A percentile compares a stretch with the other conserved stretches of the same genome.
Conservation (phyloP, 2,329 filamentous ascomycete species). For the Iodosphaeria phyllophila region DNA sequence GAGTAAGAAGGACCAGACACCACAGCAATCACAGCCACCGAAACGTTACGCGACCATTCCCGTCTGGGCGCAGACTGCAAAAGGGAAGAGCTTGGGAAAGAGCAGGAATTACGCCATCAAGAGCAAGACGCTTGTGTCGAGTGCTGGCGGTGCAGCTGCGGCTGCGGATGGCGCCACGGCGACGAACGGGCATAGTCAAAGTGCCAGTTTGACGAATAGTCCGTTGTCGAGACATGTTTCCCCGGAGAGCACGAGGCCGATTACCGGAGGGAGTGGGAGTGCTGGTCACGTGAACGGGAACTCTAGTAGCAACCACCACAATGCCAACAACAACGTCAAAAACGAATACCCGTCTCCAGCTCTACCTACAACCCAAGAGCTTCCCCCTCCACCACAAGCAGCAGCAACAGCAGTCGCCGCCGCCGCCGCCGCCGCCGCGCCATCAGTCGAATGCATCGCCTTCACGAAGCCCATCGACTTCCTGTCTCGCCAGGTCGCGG, state of each 20-base stretch:
- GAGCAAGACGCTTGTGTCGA: no score
- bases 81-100: conserved; percentile 16
- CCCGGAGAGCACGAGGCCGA: conserved; percentile 22
- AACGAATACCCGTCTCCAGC: conserved; percentile 17
- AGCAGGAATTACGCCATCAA: conserved; percentile 27
- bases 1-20: conserved; percentile 2
- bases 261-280: conserved; percentile 8
- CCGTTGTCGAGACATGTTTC: conserved; percentile 25
- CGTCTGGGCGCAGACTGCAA: conserved; percentile 26
- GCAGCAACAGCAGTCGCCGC: no score
- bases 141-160: conserved; percentile 1
- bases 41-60: conserved; percentile 21
- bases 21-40: conserved; percentile 16
- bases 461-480: conserved; percentile 56
- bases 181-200: conserved; percentile 7
- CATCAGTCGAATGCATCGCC: conserved; percentile 54
- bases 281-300: no score
- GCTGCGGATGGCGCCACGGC: conserved; percentile 6
- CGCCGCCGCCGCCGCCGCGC: no score
- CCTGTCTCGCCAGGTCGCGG: conserved; percentile 55
- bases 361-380: no score
- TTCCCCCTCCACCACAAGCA: no score
- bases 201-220: conserved; percentile 10
- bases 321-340: no score
- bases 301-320: no score